A percentile compares a stretch with the other conserved stretches of the same genome.
phyloP scores from a whole-genome alignment of 2,329 filamentous ascomycete species.

The Plenodomus tracheiphilus region DNA sequence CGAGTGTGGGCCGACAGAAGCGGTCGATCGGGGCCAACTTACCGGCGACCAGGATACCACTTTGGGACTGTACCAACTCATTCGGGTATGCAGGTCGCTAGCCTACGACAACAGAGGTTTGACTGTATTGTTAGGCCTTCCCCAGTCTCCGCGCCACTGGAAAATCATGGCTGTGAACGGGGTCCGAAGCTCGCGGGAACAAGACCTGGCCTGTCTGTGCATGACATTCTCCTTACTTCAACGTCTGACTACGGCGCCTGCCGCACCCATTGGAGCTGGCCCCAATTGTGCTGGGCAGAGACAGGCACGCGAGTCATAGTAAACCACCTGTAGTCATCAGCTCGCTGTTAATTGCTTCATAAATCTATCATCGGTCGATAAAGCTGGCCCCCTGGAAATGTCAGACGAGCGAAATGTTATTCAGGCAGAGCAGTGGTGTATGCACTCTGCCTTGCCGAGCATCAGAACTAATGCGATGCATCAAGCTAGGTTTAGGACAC shows the following conservation, averaged over 20 bases:
- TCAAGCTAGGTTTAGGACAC: constrained; percentile 1
- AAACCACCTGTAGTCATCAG: not conserved
- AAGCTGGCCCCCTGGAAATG: not conserved
- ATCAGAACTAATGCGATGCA: constrained; percentile 7
- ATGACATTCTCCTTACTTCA: not conserved
- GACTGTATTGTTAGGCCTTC: not conserved
- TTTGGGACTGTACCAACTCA: not conserved
- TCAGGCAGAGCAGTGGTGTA: not conserved
- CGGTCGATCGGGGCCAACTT: not conserved
- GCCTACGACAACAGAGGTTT: not conserved
- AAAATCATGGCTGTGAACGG: not conserved
- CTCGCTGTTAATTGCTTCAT: not conserved
- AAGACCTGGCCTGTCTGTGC: not conserved
- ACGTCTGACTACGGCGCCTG: not conserved
- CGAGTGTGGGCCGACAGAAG: not conserved
- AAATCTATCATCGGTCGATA: not conserved
- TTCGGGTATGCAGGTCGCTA: not conserved
- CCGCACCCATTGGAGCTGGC: not conserved
- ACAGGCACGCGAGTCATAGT: not conserved
- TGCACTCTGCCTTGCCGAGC: not conserved
- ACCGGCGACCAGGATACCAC: not conserved
- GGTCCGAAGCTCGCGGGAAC: not conserved
- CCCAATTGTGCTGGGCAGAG: not conserved
- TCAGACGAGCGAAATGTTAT: not conserved
- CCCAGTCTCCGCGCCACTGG: not conserved